A percentile compares a stretch with the other conserved stretches of the same genome.
phyloP scores from a whole-genome alignment of 192 early-diverging fungal species.

The Diversispora epigaea region DNA sequence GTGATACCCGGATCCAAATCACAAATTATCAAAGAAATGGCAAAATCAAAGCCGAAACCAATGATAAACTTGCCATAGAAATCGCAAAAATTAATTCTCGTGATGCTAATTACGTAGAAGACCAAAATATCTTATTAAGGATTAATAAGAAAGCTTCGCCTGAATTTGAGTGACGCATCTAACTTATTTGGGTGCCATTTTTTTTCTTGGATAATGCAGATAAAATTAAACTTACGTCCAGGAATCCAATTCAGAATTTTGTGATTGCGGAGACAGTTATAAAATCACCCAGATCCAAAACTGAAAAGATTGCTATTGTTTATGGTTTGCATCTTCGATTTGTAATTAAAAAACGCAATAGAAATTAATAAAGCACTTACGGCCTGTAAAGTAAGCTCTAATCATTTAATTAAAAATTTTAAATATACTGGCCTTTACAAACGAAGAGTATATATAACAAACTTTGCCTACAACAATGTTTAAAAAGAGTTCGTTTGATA shows the following conservation, averaged over 20 bases:
- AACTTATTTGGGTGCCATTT: conserved; percentile 14
- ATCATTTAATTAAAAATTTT: conserved; percentile 21
- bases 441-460: conserved; percentile 26
- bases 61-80: too few species aligned
- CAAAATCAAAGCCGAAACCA: too few species aligned
- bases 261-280: conserved; percentile 24
- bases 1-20: too few species aligned
- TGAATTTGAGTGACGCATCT: too few species aligned
- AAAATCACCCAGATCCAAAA: too few species aligned
- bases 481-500: conserved; percentile 18
- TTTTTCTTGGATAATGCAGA: conserved; percentile 23
- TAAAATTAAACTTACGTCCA: conserved; percentile 18
- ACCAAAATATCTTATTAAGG: too few species aligned
- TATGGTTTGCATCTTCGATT: conserved; percentile 25
- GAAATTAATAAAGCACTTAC: conserved; percentile 27
- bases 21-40: too few species aligned
- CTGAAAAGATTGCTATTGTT: conserved; percentile 20
- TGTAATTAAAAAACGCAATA: conserved; percentile 23
- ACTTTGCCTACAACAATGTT: conserved; percentile 26
- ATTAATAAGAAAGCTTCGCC: too few species aligned
- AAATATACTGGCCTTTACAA: conserved; percentile 24
- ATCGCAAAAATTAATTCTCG: too few species aligned
- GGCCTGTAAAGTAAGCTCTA: conserved; percentile 10
- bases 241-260: conserved; percentile 27
- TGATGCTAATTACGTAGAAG: too few species aligned